A percentile compares a stretch with the other conserved stretches of the same genome.
These are phyloP conservation scores for Hyphopichia wangnamkhiaoensis DNA, from an alignment of 1,139 yeast genomes.

Conservation along the genomic window DNA sequence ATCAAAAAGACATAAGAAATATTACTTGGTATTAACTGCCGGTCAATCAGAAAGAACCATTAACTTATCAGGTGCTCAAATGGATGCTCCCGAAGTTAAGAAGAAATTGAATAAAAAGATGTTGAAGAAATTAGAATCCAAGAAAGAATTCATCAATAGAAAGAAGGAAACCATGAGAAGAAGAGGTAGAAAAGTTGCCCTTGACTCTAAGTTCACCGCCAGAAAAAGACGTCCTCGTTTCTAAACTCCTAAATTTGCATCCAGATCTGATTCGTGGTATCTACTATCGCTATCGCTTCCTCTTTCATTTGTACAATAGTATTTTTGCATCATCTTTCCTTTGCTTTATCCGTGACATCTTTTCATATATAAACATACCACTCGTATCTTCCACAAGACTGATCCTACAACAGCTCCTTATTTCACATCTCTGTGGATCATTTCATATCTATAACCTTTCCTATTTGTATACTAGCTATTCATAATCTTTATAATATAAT, in stretches of 20 bases:
- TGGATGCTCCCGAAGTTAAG: conserved; percentile 61
- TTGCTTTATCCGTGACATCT: too few relatives aligned
- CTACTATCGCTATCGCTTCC: neutral
- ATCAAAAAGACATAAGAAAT: conserved; percentile 85
- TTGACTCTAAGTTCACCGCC: conserved; percentile 90
- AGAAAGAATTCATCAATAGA: conserved; percentile 79
- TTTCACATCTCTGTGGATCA: too few relatives aligned
- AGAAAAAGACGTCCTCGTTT: conserved; percentile 89
- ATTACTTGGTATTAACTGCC: conserved; percentile 86
- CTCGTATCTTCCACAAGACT: too few relatives aligned
- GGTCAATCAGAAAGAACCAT: conserved; percentile 71
- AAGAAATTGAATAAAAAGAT: conserved; percentile 46
- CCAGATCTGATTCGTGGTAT: neutral
- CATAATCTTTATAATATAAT: too few relatives aligned
- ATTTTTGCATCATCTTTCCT: neutral
- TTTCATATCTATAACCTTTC: too few relatives aligned
- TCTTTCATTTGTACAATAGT: conserved; percentile 9
- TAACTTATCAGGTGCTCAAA: conserved; percentile 76
- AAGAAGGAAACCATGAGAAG: conserved; percentile 93
- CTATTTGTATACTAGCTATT: too few relatives aligned
- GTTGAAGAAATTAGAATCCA: conserved; percentile 65
- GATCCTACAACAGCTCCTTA: too few relatives aligned
- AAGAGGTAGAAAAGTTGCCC: conserved; percentile 87
- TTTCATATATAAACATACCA: too few relatives aligned
- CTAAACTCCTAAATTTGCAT: conserved; percentile 23